Base-by-base conservation (phyloP, 2,329 filamentous ascomycete genomes). In the Fusarium napiforme region DNA sequence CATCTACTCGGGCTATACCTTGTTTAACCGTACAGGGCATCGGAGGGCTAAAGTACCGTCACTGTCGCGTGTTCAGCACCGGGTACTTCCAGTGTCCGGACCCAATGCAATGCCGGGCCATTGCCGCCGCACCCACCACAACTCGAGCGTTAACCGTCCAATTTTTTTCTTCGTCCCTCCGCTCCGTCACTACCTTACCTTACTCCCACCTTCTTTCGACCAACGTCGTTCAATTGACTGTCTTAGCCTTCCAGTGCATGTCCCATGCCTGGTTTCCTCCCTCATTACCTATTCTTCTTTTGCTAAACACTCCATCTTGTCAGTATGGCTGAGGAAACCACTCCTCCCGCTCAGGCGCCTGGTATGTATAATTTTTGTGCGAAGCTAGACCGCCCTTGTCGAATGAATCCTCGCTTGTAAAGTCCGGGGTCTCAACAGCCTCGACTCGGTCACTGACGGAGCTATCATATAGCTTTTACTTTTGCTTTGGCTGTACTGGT, bases 241-340 rank as follows among this genome's bases (percentile, higher is more conserved):
- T 64, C 66, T 67, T 60, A 74, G 52, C 60, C 34, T 75, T 70
- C 71, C 75, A 71, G 76, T 73, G 74, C 74, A 72, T 73, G 61
- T 72, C 69, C 71, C 71, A 78, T 81, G 77, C 73, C 75, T 77
- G 75, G 75, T 58, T 63, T 73, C 64, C 42, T 53, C 63, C 46
- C 62, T 71, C 64, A 61, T 67, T 67, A 53, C 60, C 49, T 56
- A 74, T 60, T 26, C 56, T 62, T 69, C 57, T 72, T 66, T 67
- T 64, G 69, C 42, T 56, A 49, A 65, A 56, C 62, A 66, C 65
- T 61, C 70, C 67, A 71, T 73, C 69, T 64, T 66, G 67, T 67
- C 72, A 81, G 70, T 60, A 82, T 82, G 81, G 79, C 81, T 72
- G 80, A 78, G 71, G 77, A 81, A 71, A 74, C 72, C 67, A 74